Percentiles rank a stretch among this genome's conserved stretches.
phyloP scores from a whole-genome alignment of 768 basidiomycete species.

The Antrodiella citrinella region DNA sequence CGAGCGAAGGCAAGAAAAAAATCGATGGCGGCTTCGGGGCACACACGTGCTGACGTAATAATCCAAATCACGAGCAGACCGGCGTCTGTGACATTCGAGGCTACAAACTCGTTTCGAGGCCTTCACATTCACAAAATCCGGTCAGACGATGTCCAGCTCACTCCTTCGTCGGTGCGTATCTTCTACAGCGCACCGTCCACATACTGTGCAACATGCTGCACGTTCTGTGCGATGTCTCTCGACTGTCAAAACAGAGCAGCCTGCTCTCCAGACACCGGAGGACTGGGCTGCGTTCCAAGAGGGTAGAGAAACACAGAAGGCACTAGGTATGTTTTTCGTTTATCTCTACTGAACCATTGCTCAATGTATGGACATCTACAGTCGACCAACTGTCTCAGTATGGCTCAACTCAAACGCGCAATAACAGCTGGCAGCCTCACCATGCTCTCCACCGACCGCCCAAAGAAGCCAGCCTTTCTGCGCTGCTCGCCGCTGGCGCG shows the following conservation, averaged over 20 bases:
- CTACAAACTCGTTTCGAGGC: too few relatives aligned
- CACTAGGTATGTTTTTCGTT: constrained; percentile 37
- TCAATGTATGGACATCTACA: constrained; percentile 20
- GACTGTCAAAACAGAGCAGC: constrained; percentile 9
- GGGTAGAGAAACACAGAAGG: constrained; percentile 45
- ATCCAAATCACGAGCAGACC: constrained; percentile 11
- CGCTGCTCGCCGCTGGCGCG: constrained; percentile 87
- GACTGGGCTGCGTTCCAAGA: constrained; percentile 64
- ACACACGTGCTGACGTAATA: constrained; percentile 49
- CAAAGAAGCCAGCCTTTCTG: constrained; percentile 70
- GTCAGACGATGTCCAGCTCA: constrained; percentile 18
- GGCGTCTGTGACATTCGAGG: constrained; percentile 4
- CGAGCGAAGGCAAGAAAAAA: constrained; percentile 27
- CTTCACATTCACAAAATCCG: too few relatives aligned
- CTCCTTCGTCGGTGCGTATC: constrained; percentile 13
- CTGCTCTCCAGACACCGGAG: constrained; percentile 35
- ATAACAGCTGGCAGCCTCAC: constrained; percentile 67
- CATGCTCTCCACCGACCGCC: constrained; percentile 62
- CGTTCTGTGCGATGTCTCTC: constrained; percentile 6
- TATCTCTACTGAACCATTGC: too few relatives aligned
- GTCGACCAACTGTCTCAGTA: constrained; percentile 57
- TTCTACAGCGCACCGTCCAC: constrained; percentile 14
- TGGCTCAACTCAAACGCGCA: constrained; percentile 69
- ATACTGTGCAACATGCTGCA: constrained; percentile 1
- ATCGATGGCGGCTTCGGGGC: constrained; percentile 18